Conservation (phyloP, 805 yeast species). For the Diddensiella santjacobensis region DNA sequence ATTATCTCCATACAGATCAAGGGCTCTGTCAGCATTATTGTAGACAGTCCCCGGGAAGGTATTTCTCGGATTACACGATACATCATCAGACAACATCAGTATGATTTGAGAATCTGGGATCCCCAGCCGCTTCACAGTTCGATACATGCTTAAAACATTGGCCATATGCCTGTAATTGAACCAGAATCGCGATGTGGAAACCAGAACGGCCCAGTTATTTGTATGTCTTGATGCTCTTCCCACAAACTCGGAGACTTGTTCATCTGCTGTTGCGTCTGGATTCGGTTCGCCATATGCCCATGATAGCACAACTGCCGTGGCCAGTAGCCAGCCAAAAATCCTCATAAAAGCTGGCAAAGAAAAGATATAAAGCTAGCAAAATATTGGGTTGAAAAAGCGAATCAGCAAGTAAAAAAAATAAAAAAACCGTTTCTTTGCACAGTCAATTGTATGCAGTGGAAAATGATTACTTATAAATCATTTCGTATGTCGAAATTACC, state of each 20-base stretch:
- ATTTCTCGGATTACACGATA: slow-evolving; percentile 94
- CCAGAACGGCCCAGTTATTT: slow-evolving; percentile 64
- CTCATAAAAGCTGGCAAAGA: too few relatives aligned
- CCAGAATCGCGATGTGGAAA: slow-evolving; percentile 96
- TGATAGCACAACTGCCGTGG: background rate
- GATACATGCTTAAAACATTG: slow-evolving; percentile 85
- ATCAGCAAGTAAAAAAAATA: too few relatives aligned
- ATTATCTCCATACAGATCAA: slow-evolving; percentile 90
- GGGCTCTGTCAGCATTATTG: slow-evolving; percentile 86
- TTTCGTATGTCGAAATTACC: too few relatives aligned
- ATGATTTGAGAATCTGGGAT: slow-evolving; percentile 98
- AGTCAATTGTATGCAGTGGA: too few relatives aligned
- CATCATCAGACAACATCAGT: slow-evolving; percentile 92
- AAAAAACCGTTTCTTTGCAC: too few relatives aligned
- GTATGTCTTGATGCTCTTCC: slow-evolving; percentile 21
- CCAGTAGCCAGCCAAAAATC: background rate
- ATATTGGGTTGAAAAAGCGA: too few relatives aligned
- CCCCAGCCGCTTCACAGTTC: slow-evolving; percentile 93
- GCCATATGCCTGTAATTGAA: slow-evolving; percentile 98
- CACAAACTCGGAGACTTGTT: background rate
- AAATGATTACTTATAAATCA: too few relatives aligned
- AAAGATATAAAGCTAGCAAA: too few relatives aligned
- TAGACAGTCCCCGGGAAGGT: slow-evolving; percentile 94
- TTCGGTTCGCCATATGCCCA: background rate
- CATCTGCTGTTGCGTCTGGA: background rate